phyloP scores from a whole-genome alignment of 73 alveolate species.

The Tetrahymena elliotti region DNA sequence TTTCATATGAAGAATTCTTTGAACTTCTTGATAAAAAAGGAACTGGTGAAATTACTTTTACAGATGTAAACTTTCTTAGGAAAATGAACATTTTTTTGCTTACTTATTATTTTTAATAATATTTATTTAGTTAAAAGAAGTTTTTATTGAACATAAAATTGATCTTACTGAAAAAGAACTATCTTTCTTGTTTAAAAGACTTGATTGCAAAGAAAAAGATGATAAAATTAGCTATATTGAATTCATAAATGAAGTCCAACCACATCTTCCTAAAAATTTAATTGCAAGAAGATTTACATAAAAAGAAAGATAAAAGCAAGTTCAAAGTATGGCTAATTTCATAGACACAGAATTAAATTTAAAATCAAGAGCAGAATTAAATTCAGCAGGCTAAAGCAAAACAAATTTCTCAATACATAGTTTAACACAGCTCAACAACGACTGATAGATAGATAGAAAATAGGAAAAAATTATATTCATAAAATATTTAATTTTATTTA shows the following conservation, averaged over 20 bases:
- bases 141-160: not conserved
- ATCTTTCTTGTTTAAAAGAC: not conserved
- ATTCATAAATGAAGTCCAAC: not conserved
- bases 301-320: not conserved
- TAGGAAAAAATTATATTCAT: too few species aligned
- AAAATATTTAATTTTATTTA: too few species aligned
- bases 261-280: not conserved
- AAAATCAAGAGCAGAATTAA: not conserved
- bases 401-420: not conserved
- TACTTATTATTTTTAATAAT: not conserved
- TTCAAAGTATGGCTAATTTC: not conserved
- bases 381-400: not conserved
- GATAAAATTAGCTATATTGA: not conserved
- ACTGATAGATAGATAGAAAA: too few species aligned
- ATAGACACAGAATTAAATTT: not conserved
- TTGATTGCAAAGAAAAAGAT: not conserved
- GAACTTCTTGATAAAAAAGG: not conserved
- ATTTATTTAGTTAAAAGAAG: not conserved
- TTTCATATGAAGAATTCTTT: not conserved
- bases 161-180: not conserved
- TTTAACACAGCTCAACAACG: not conserved
- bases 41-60: not conserved
- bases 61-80: not conserved
- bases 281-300: not conserved
- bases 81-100: too few species aligned